Evolutionary conservation across 192 early-diverging fungal species (phyloP).

Genomic region (Pilaira anomala): DNA sequence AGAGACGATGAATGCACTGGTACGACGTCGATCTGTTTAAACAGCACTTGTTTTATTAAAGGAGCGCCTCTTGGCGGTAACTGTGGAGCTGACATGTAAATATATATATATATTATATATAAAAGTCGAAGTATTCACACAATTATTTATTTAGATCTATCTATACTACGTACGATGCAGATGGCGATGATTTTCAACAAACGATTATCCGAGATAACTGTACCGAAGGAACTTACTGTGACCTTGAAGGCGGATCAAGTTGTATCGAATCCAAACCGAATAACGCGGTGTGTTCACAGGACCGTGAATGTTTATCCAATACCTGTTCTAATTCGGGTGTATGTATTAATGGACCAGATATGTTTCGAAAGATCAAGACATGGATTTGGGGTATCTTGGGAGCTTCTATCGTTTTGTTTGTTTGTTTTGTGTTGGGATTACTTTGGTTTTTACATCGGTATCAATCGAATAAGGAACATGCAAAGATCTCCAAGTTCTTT

Average conservation of each 20-base stretch:
- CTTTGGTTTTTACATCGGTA: conserved; percentile 39
- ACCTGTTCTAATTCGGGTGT: conserved; percentile 26
- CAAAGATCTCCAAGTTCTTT: conserved; percentile 34
- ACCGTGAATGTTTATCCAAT: conserved; percentile 30
- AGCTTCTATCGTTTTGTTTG: conserved; percentile 27
- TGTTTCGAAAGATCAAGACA: conserved; percentile 21
- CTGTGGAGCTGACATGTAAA: conserved; percentile 35
- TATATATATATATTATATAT: background rate
- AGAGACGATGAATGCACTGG: conserved; percentile 38
- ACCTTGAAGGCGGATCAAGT: background rate
- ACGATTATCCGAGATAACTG: conserved; percentile 37
- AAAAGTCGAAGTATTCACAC: background rate
- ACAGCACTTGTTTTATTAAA: conserved; percentile 28
- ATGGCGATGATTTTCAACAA: conserved; percentile 16
- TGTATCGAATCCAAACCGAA: conserved; percentile 22
- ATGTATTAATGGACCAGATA: conserved; percentile 30
- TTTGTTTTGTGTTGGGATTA: conserved; percentile 13
- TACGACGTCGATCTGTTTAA: conserved; percentile 31
- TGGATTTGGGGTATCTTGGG: conserved; percentile 33
- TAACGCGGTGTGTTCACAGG: conserved; percentile 23
- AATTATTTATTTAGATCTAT: conserved; percentile 2
- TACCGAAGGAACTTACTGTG: conserved; percentile 29
- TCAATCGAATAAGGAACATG: conserved; percentile 36
- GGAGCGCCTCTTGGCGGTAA: conserved; percentile 28
- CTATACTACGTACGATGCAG: conserved; percentile 27